These are phyloP conservation scores for Colletotrichum caudatum DNA, from an alignment of 2,329 filamentous ascomycete genomes.

Conservation along the genomic window DNA sequence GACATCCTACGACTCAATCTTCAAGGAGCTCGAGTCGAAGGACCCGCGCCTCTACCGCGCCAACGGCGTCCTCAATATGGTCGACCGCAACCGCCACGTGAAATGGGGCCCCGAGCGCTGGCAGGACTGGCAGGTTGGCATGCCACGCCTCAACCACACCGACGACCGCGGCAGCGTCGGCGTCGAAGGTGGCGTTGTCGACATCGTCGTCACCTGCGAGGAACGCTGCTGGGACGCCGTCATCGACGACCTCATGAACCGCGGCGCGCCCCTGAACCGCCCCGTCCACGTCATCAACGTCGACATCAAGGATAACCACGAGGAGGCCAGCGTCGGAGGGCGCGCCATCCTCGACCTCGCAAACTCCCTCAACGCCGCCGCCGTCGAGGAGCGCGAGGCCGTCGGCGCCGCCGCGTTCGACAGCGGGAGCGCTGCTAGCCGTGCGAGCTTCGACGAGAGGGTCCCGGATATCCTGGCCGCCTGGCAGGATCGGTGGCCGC, in stretches of 20 bases:
- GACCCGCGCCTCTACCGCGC: constrained; percentile 88
- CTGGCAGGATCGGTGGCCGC: constrained; percentile 97
- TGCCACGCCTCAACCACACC: constrained; percentile 81
- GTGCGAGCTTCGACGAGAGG: constrained; percentile 87
- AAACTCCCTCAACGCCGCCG: constrained; percentile 83
- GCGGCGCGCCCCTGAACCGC: constrained; percentile 87
- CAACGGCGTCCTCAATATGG: constrained; percentile 96
- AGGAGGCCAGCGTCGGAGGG: constrained; percentile 92
- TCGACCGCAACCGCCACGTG: constrained; percentile 88
- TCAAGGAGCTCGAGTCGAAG: constrained; percentile 87
- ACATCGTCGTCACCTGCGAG: constrained; percentile 96
- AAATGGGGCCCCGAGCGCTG: constrained; percentile 97
- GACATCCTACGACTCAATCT: constrained; percentile 95
- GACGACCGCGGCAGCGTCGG: constrained; percentile 83
- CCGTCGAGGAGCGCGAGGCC: constrained; percentile 78
- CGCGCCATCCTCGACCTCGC: constrained; percentile 93
- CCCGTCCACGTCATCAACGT: constrained; percentile 99
- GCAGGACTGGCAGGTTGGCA: constrained; percentile 95
- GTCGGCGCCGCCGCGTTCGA: constrained; percentile 77
- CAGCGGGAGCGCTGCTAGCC: constrained; percentile 72
- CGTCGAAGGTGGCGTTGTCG: constrained; percentile 89
- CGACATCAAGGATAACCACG: constrained; percentile 98
- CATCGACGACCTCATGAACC: constrained; percentile 88
- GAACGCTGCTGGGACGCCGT: constrained; percentile 99
- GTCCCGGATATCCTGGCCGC: constrained; percentile 91